A percentile compares a stretch with the other conserved stretches of the same genome.
Conservation (phyloP, 2,329 filamentous ascomycete genomes). For the Beauveria bassiana region DNA sequence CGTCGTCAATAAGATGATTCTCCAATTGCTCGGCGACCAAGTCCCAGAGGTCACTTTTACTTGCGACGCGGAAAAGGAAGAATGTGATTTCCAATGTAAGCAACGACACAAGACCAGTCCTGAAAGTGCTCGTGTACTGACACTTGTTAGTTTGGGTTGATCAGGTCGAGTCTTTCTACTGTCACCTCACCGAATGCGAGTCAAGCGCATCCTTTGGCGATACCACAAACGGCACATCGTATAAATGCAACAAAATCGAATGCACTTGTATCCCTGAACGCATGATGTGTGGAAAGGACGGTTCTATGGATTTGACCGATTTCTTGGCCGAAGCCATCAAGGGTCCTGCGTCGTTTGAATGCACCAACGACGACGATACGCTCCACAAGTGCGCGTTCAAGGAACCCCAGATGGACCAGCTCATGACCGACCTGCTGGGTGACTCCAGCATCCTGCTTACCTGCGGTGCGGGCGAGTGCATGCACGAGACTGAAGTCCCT, state of each 20-base stretch:
- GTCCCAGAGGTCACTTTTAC: conserved; percentile 92
- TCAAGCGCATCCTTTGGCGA: conserved; percentile 63
- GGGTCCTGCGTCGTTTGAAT: conserved; percentile 80
- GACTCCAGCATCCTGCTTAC: conserved; percentile 80
- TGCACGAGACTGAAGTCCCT: conserved; percentile 87
- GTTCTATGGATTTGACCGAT: conserved; percentile 85
- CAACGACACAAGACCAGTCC: not conserved
- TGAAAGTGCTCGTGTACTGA: conserved; percentile 7
- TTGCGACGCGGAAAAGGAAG: conserved; percentile 64
- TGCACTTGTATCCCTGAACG: conserved; percentile 85
- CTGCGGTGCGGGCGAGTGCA: conserved; percentile 82
- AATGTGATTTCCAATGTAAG: conserved; percentile 93
- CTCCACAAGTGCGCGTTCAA: conserved; percentile 69
- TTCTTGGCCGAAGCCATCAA: conserved; percentile 77
- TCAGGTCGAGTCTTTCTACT: conserved; percentile 91
- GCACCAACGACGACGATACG: conserved; percentile 56
- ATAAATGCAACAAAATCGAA: conserved; percentile 75
- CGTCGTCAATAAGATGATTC: conserved; percentile 92
- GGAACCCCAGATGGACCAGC: conserved; percentile 84
- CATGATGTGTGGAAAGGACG: conserved; percentile 88
- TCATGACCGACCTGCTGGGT: conserved; percentile 84
- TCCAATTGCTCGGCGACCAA: conserved; percentile 74
- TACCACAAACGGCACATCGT: conserved; percentile 71
- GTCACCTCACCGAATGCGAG: conserved; percentile 72
- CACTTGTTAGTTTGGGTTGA: conserved; percentile 76